Evolutionary conservation across 495 filamentous ascomycete species (phyloP).

Genomic region (Xylaria longipes): DNA sequence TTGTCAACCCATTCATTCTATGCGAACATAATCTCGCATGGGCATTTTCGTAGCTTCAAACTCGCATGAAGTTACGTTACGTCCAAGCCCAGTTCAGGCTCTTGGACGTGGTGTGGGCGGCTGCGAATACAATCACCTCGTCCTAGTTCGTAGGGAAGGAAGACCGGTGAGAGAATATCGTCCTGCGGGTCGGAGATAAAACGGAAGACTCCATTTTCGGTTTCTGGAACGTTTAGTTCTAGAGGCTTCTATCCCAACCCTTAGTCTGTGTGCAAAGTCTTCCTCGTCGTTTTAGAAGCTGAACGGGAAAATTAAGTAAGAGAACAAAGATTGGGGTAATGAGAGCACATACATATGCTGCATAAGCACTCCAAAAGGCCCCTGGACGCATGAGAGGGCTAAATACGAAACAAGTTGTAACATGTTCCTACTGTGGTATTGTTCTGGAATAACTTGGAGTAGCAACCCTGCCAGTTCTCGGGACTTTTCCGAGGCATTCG

Average conservation of each 20-base stretch:
- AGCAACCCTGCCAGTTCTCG: neutral
- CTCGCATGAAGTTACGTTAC: neutral
- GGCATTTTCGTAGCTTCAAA: neutral
- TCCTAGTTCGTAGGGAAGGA: neutral
- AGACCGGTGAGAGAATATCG: neutral
- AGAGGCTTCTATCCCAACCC: neutral
- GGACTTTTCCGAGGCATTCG: neutral
- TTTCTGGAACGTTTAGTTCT: neutral
- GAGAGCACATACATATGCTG: neutral
- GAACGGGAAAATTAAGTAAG: neutral
- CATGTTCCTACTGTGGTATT: constrained; percentile 5
- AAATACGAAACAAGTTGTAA: constrained; percentile 9
- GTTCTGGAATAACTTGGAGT: constrained; percentile 2
- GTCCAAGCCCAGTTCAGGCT: neutral
- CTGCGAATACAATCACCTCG: neutral
- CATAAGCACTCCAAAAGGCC: neutral
- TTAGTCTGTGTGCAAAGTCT: neutral
- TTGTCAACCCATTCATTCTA: neutral
- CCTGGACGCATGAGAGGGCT: constrained; percentile 1
- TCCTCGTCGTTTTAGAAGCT: neutral
- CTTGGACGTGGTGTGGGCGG: neutral
- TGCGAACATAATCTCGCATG: neutral
- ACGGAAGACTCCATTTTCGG: neutral
- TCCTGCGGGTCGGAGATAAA: neutral
- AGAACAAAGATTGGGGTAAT: neutral